Evolutionary conservation across 768 basidiomycete genomes (phyloP), one percentile per base, ranked within the genome.

Genomic region (Mycena galericulata): DNA sequence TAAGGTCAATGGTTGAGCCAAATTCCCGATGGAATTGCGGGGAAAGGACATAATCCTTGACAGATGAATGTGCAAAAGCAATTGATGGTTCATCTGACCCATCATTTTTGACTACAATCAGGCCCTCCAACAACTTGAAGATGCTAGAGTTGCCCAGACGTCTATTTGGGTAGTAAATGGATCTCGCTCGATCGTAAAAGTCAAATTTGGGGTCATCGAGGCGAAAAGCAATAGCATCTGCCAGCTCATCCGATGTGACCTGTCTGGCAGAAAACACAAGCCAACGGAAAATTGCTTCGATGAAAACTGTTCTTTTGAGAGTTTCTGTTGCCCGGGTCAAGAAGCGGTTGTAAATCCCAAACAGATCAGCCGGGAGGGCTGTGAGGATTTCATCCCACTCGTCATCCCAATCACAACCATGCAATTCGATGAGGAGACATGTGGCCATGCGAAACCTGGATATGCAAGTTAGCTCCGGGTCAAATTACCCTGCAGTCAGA

Each of bases 1-100:
- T n/a, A n/a, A 49, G 46, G 46, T 49, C 46, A 49, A 49, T 49
- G n/a, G 26, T 27, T 49, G 46, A 14, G 14, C 46, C 22, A 24
- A 49, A 49, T 49, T 49, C 46, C 46, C 26, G 46, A 11, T 27
- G 46, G 46, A 49, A 49, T 49, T 49, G 46, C 8, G 22, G 26
- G 46, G 46, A 49, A 49, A 49, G 46, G 46, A 49, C 26, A 49
- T 49, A 49, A 49, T 49, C 46, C 46, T 49, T 49, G 9, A 49
- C 45, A 46, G 45, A 46, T 20, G 45, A n/a, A n/a, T n/a, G n/a
- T n/a, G n/a, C n/a, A n/a, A n/a, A n/a, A n/a, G n/a, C n/a, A n/a
- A n/a, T n/a, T n/a, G n/a, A n/a, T n/a, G n/a, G n/a, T n/a, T n/a
- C n/a, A n/a, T n/a, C n/a, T n/a, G n/a, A n/a, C n/a, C n/a, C n/a